Percentiles rank a stretch among this genome's conserved stretches.
Evolutionary conservation across 2,329 filamentous ascomycete genomes (phyloP).

Genomic region (Ceratocystis diversiconidia): DNA sequence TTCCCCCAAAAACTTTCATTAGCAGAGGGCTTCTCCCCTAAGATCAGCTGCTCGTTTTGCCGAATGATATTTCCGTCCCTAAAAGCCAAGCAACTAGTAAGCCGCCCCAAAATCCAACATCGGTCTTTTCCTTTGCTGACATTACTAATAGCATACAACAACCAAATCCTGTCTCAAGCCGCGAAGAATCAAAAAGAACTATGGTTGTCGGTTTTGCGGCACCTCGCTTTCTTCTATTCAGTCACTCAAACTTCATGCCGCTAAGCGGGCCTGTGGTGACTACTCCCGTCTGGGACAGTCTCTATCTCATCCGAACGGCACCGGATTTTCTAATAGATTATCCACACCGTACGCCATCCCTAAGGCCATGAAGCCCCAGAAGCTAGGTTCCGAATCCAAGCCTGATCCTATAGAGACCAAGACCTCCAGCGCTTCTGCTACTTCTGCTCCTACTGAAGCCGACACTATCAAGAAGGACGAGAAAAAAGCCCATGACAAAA

Average conservation of each 20-base stretch:
- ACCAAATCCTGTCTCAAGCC: constrained; percentile 26
- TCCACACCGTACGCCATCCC: neutral
- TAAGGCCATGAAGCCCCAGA: neutral
- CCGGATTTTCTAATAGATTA: neutral
- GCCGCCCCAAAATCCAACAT: neutral
- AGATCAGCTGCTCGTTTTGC: constrained; percentile 18
- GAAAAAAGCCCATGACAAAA: too few relatives aligned
- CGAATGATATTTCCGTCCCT: constrained; percentile 17
- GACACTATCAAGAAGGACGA: too few relatives aligned
- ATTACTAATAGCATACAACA: constrained; percentile 25
- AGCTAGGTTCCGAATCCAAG: too few relatives aligned
- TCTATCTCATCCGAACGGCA: neutral
- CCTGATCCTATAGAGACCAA: neutral
- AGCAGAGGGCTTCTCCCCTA: neutral
- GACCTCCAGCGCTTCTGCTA: neutral
- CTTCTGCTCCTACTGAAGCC: too few relatives aligned
- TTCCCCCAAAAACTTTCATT: neutral
- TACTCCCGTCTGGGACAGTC: constrained; percentile 21
- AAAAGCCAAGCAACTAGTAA: constrained; percentile 17
- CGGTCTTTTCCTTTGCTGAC: neutral
- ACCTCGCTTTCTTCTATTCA: constrained; percentile 28
- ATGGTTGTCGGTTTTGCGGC: constrained; percentile 29
- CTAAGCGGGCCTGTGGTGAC: constrained; percentile 34
- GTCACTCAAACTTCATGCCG: constrained; percentile 33
- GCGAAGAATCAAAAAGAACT: constrained; percentile 20